Evolutionary conservation across 129 eudicot species (phyloP).

Genomic region (Tanacetum coccineum): DNA sequence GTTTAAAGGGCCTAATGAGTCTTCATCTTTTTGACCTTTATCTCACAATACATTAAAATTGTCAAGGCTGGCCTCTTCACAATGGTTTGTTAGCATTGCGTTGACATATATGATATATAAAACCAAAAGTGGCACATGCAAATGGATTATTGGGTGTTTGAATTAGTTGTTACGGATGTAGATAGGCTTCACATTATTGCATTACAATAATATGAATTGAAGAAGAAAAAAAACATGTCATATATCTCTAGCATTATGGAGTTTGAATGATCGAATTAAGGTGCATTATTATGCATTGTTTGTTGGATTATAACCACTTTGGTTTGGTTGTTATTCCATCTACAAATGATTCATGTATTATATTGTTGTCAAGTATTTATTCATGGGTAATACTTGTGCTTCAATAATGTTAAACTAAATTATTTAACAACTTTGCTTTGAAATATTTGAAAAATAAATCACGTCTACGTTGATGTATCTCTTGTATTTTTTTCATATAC

Average conservation of each 20-base stretch:
- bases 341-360: not conserved
- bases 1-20: no score
- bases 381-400: not conserved
- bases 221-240: not conserved
- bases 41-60: not conserved
- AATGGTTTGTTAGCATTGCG: conserved; percentile 23
- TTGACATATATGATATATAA: conserved; percentile 20
- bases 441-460: not conserved
- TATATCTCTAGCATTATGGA: not conserved
- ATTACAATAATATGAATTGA: not conserved
- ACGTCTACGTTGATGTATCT: no score
- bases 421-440: not conserved
- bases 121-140: conserved; percentile 30
- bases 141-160: conserved; percentile 22
- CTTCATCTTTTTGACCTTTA: no score
- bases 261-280: conserved; percentile 11
- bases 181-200: conserved; percentile 24
- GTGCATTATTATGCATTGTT: not conserved
- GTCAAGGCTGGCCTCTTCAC: not conserved
- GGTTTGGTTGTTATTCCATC: conserved; percentile 12
- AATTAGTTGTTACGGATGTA: not conserved
- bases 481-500: not conserved
- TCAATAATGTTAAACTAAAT: not conserved
- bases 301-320: not conserved
- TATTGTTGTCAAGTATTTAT: not conserved